Conservation (phyloP, 2,329 filamentous ascomycete genomes). For the Penicillium fuscoglaucum region DNA sequence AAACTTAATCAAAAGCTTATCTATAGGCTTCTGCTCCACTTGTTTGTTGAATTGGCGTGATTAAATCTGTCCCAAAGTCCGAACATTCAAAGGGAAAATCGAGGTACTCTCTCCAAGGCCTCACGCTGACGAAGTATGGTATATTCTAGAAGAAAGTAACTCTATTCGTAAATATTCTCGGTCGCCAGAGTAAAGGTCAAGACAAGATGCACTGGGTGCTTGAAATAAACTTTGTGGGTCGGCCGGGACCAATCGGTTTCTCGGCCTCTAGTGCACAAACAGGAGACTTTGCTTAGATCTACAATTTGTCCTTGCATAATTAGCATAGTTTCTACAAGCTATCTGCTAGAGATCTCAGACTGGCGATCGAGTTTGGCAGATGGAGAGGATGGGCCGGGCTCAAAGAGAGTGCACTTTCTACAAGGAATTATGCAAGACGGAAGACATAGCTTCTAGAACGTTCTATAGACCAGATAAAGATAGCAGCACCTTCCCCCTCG, state of each 20-base stretch:
- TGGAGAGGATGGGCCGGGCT: too few relatives aligned
- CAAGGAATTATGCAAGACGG: too few relatives aligned
- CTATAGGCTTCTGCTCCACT: not conserved
- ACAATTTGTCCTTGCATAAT: not conserved
- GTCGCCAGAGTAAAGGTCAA: not conserved
- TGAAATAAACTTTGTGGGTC: too few relatives aligned
- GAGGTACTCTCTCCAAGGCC: not conserved
- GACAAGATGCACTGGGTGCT: too few relatives aligned
- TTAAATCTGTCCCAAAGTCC: not conserved
- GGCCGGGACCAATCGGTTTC: not conserved
- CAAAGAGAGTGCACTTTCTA: too few relatives aligned
- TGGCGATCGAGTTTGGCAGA: too few relatives aligned
- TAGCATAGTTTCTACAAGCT: not conserved
- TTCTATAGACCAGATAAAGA: too few relatives aligned
- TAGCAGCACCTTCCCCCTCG: too few relatives aligned
- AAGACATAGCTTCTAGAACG: too few relatives aligned
- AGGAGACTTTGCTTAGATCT: not conserved
- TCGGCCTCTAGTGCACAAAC: not conserved
- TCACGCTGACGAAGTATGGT: not conserved
- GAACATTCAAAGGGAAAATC: not conserved
- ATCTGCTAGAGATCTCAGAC: too few relatives aligned
- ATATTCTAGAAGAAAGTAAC: not conserved
- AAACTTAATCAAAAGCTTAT: slow-evolving; percentile 1
- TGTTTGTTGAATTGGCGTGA: not conserved
- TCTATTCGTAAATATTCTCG: not conserved